A percentile compares a stretch with the other conserved stretches of the same genome.
These are phyloP conservation scores for Cyberlindnera mrakii DNA, from an alignment of 805 yeast genomes.

Conservation along the genomic window DNA sequence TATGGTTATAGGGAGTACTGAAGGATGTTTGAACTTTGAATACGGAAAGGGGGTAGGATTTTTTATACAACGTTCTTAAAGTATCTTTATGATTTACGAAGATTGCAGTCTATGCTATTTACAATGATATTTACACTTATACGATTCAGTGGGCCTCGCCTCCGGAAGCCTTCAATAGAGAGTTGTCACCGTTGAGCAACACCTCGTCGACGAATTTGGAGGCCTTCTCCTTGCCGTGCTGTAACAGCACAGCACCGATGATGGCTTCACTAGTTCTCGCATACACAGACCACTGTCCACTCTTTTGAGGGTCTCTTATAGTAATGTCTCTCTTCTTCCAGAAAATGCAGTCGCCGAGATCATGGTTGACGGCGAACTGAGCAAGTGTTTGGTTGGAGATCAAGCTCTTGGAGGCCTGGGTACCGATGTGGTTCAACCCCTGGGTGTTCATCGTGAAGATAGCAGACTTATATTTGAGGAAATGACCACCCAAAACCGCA, in stretches of 20 bases:
- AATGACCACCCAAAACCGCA: conserved; percentile 62
- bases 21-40: no score
- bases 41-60: no score
- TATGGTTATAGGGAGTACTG: no score
- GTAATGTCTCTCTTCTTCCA: conserved; percentile 56
- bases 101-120: no score
- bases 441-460: conserved; percentile 24
- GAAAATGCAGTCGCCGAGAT: conserved; percentile 50
- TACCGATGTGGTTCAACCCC: conserved; percentile 50
- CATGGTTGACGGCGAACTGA: conserved; percentile 41
- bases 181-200: conserved; percentile 24
- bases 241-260: conserved; percentile 61
- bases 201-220: conserved; percentile 52
- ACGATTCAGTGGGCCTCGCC: no score
- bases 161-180: conserved; percentile 17
- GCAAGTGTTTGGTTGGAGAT: conserved; percentile 47
- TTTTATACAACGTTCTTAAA: no score
- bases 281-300: conserved; percentile 51
- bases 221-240: conserved; percentile 56
- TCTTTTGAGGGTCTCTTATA: conserved; percentile 34
- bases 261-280: conserved; percentile 54
- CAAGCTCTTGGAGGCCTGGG: conserved; percentile 44
- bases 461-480: conserved; percentile 40
- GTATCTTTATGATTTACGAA: no score
- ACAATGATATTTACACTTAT: no score